Evolutionary conservation across 2,329 filamentous ascomycete genomes (phyloP).

Genomic region (Fusarium oligoseptatum): DNA sequence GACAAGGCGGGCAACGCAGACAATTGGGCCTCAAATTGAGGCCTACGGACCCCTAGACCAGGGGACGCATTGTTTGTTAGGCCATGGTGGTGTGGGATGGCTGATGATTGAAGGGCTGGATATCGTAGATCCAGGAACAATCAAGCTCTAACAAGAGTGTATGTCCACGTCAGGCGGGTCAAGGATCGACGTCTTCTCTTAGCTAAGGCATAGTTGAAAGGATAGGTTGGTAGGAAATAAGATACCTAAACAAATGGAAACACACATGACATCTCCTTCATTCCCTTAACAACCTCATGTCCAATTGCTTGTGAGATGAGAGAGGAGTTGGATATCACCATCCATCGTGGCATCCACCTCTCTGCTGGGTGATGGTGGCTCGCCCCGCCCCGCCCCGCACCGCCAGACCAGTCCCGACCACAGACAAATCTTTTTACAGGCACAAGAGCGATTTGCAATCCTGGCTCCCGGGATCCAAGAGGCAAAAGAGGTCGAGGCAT

Average conservation of each 20-base stretch:
- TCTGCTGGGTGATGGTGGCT: slow-evolving; percentile 24
- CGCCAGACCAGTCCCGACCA: slow-evolving; percentile 7
- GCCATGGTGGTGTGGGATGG: slow-evolving; percentile 11
- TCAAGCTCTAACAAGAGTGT: slow-evolving; percentile 12
- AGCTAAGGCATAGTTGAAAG: background rate
- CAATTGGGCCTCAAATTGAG: slow-evolving; percentile 41
- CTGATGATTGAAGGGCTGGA: slow-evolving; percentile 18
- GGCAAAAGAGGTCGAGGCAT: slow-evolving; percentile 22
- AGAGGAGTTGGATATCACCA: background rate
- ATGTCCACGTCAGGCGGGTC: background rate
- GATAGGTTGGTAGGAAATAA: background rate
- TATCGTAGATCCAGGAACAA: slow-evolving; percentile 34
- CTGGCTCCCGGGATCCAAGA: slow-evolving; percentile 23
- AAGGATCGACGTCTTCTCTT: background rate
- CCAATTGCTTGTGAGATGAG: background rate
- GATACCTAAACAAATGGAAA: background rate
- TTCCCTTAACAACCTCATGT: background rate
- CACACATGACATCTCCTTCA: background rate
- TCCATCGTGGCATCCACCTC: slow-evolving; percentile 5
- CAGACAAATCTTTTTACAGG: slow-evolving; percentile 16
- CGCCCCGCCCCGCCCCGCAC: slow-evolving; percentile 38
- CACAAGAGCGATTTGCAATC: slow-evolving; percentile 23
- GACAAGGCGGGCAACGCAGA: slow-evolving; percentile 29
- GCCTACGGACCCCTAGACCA: slow-evolving; percentile 13
- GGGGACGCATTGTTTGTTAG: slow-evolving; percentile 13